A percentile compares a stretch with the other conserved stretches of the same genome.
Conservation (phyloP, 345 rosid species). For the Kandelia obovata region DNA sequence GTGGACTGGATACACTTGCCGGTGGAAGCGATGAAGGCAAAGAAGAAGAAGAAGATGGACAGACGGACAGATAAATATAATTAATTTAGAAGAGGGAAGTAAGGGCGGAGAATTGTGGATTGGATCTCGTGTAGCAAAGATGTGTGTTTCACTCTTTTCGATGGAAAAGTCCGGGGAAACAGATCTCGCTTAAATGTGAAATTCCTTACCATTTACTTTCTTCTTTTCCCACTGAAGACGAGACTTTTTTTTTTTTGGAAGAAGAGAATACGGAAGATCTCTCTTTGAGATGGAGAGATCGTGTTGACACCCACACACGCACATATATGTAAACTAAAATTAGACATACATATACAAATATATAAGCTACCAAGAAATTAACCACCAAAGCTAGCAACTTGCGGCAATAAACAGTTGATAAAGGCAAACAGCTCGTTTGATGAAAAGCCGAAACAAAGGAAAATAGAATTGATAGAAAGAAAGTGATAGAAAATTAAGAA, state of each 20-base stretch:
- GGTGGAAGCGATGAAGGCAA: neutral
- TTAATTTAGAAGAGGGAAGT: neutral
- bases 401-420: too few relatives aligned
- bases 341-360: too few relatives aligned
- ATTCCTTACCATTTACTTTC: neutral
- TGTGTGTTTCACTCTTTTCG: slow-evolving; percentile 46
- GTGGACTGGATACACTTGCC: too few relatives aligned
- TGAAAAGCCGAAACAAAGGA: neutral
- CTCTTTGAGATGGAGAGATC: too few relatives aligned
- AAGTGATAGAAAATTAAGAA: neutral
- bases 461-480: neutral
- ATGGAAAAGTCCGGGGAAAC: slow-evolving; percentile 31
- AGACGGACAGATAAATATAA: too few relatives aligned
- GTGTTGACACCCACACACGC: too few relatives aligned
- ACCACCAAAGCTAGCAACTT: too few relatives aligned
- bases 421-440: neutral
- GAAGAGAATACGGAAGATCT: neutral
- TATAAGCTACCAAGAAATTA: too few relatives aligned
- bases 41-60: slow-evolving; percentile 10
- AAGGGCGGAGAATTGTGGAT: slow-evolving; percentile 26
- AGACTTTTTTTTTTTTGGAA: slow-evolving; percentile 21
- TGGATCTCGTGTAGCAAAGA: slow-evolving; percentile 69
- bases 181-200: slow-evolving; percentile 42
- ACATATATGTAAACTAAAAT: too few relatives aligned
- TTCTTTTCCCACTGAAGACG: slow-evolving; percentile 33